phyloP scores from a whole-genome alignment of 352 stramenopile genomes.

The Pythium myriotylum region DNA sequence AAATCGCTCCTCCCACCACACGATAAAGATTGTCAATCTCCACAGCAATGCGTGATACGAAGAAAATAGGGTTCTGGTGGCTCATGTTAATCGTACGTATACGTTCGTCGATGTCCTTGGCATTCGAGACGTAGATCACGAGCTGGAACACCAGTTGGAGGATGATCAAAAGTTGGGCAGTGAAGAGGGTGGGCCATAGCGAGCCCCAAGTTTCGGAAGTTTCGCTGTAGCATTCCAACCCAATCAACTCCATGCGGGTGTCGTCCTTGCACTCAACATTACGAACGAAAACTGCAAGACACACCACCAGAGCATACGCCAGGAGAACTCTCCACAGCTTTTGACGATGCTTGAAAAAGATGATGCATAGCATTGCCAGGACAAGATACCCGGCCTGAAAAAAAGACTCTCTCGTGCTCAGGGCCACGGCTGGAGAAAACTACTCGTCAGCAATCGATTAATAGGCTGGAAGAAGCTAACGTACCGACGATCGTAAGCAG shows the following conservation, averaged over 20 bases:
- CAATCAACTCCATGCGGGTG: conserved; percentile 56
- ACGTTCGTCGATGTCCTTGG: conserved; percentile 65
- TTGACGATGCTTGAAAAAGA: conserved; percentile 81
- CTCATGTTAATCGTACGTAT: conserved; percentile 56
- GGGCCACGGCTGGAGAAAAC: conserved; percentile 56
- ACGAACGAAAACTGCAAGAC: conserved; percentile 74
- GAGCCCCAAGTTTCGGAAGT: conserved; percentile 61
- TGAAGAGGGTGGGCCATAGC: conserved; percentile 83
- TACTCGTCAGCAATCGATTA: not conserved
- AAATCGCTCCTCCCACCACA: conserved; percentile 59
- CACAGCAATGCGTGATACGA: conserved; percentile 66
- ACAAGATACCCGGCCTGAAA: conserved; percentile 85
- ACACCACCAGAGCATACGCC: conserved; percentile 67
- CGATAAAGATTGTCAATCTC: conserved; percentile 83
- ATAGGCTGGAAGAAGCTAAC: conserved; percentile 1
- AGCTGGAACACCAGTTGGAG: conserved; percentile 85
- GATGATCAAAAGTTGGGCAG: conserved; percentile 82
- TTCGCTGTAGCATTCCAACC: conserved; percentile 71
- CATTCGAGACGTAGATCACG: conserved; percentile 82
- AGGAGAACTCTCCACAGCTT: conserved; percentile 81
- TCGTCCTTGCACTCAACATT: conserved; percentile 72
- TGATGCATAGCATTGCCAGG: conserved; percentile 74
- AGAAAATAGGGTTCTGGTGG: conserved; percentile 78
- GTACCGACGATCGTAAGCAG: conserved; percentile 81
- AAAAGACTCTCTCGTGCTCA: conserved; percentile 82